These are phyloP conservation scores for Camillea tinctor DNA, from an alignment of 2,329 filamentous ascomycete species.

Conservation along the genomic window DNA sequence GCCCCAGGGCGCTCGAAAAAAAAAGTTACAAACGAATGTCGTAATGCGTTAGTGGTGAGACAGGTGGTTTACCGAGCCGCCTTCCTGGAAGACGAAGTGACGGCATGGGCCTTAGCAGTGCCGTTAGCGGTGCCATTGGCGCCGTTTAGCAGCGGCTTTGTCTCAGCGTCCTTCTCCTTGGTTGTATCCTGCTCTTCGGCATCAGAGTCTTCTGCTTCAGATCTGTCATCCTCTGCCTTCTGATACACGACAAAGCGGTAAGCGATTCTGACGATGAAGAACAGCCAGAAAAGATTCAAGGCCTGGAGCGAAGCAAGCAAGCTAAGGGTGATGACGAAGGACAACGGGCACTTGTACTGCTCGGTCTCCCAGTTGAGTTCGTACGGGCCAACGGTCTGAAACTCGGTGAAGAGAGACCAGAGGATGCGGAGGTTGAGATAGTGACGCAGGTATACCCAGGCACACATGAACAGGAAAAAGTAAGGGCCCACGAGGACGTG, in stretches of 20 bases:
- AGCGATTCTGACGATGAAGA: slow-evolving; percentile 72
- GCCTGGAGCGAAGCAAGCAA: slow-evolving; percentile 69
- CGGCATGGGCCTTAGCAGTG: slow-evolving; percentile 17
- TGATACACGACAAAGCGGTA: slow-evolving; percentile 66
- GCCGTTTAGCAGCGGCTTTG: slow-evolving; percentile 27
- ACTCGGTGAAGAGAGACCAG: slow-evolving; percentile 72
- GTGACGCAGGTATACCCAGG: slow-evolving; percentile 91
- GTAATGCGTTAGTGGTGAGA: slow-evolving; percentile 6
- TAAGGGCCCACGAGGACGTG: slow-evolving; percentile 76
- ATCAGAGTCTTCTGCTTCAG: slow-evolving; percentile 65
- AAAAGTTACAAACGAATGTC: slow-evolving; percentile 18
- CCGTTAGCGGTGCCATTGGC: slow-evolving; percentile 28
- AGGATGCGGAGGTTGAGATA: slow-evolving; percentile 78
- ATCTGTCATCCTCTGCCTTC: slow-evolving; percentile 67
- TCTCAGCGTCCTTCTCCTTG: slow-evolving; percentile 20
- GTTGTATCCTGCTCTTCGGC: slow-evolving; percentile 41
- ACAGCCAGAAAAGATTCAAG: slow-evolving; percentile 80
- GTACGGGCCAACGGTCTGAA: slow-evolving; percentile 71
- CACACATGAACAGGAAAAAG: slow-evolving; percentile 76
- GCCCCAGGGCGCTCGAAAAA: not conserved
- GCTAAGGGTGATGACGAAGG: slow-evolving; percentile 64
- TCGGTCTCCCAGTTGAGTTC: slow-evolving; percentile 72
- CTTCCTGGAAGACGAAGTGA: slow-evolving; percentile 24
- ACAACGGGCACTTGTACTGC: slow-evolving; percentile 74
- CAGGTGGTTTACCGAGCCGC: slow-evolving; percentile 18